Evolutionary conservation across 106 monocot genomes (phyloP), one percentile per base, ranked within the genome.

Genomic region (Platanthera guangdongensis): DNA sequence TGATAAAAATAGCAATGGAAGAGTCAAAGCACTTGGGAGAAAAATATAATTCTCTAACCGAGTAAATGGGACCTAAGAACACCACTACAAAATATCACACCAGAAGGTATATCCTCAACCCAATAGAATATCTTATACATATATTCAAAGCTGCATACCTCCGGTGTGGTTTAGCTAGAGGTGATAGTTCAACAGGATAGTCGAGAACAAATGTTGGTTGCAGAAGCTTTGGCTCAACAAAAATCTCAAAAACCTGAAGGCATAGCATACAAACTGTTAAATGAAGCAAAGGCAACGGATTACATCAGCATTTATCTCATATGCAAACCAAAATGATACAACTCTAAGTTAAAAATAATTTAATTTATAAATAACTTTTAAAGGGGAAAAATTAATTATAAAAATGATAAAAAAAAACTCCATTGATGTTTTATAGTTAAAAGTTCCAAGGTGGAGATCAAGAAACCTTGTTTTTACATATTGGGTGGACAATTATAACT

Each of bases 151-250:
- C 15, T n/a, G 15, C 8, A 69, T 90, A 95, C 94, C 89, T 82
- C 75, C 89, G 52, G 60, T 95, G 92, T 75, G 88, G 90, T 78
- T 95, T 92, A 11, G 92, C 92, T 72, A 95, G 71, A 45, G 92
- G 92, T 47, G 95, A 95, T 80, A 95, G 86, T 74, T 95, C 92
- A 64, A 92, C 75, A 18, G 95, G 92, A 81, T 95, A 95, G 72
- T 95, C 95, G 11, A 94, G 86, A 84, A 97, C 96, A 89, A 97
- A 97, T 75, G 96, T 97, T 72, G 96, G 96, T 77, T 97, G 96
- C 55, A 91, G 53, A 80, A 97, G 91, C 50, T 77, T 94, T 57
- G 96, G 89, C 80, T 94, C 93, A 63, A 97, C 96, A 82, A 93
- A 9, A 49, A 74, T 80, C 77, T 97, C 96, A 82, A 97, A 97